Base-by-base conservation (phyloP, 2,329 filamentous ascomycete species). In the Epichloe hybrida region DNA sequence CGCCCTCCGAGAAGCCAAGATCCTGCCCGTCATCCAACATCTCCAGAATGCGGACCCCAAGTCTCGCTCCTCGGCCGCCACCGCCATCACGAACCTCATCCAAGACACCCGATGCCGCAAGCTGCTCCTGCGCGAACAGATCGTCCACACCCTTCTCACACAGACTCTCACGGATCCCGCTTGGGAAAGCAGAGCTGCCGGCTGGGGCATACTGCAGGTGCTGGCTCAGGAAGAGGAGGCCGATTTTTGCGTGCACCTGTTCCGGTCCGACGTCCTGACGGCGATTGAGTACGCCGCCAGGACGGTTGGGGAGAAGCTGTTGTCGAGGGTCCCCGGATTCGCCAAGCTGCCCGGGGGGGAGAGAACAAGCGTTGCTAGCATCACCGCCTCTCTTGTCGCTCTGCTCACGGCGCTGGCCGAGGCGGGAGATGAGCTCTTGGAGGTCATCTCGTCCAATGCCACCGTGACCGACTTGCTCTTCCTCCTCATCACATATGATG, bases 161-260 rank as follows among this genome's bases (percentile, higher is more conserved):
- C 77, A 84, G 68, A 83, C 79, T 34, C 66, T 85, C 51, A 80
- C 79, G 23, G 81, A 86, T 60, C 68, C 74, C 38, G 78, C 72
- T 52, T 68, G 83, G 49, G 80, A 84, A 64, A 80, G 79, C 57
- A 73, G 78, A 46, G 77, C 80, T 42, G 78, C 80, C 20, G 82
- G 80, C n/a, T 86, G 82, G 82, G 75, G 77, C 12, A 81, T 84
- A 55, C 67, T 86, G 49, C 73, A 75, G 55, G 73, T 79, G 41
- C 69, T 86, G 49, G 77, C 75, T 2, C 69, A 77, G 54, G 76
- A 83, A 59, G 82, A 85, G 62, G 81, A 83, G 57, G 69, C 75
- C 12, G 81, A 84, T 58, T 84, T 85, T 53, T 82, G 79, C 55
- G 68, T 85, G 20, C 80, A 85, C 57, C 63, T 86, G 52, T 84